A percentile compares a stretch with the other conserved stretches of the same genome.
Evolutionary conservation across 2,329 filamentous ascomycete species (phyloP).

Genomic region (Emmonsiellopsis sp.): DNA sequence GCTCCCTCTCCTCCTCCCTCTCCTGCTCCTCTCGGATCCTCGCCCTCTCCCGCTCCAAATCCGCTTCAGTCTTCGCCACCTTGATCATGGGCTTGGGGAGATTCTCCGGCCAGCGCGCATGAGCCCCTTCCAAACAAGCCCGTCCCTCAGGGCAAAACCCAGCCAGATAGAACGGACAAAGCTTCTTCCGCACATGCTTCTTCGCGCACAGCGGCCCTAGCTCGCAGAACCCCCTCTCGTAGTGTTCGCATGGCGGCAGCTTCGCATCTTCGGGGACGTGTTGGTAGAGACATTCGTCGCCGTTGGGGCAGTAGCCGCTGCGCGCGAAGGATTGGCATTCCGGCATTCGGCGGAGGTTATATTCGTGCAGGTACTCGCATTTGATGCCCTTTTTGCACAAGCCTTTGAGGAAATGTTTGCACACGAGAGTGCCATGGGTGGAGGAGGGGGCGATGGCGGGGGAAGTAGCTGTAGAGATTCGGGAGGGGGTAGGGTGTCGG

Average conservation of each 20-base stretch:
- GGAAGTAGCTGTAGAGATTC: slow-evolving; percentile 34
- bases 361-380: slow-evolving; percentile 98
- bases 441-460: slow-evolving; percentile 32
- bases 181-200: slow-evolving; percentile 70
- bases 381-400: slow-evolving; percentile 95
- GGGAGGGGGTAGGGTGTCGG: slow-evolving; percentile 54
- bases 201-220: slow-evolving; percentile 80
- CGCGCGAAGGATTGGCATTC: slow-evolving; percentile 95
- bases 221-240: slow-evolving; percentile 90
- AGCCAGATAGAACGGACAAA: slow-evolving; percentile 80
- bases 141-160: slow-evolving; percentile 86
- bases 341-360: slow-evolving; percentile 95
- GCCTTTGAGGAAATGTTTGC: slow-evolving; percentile 96
- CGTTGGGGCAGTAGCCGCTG: slow-evolving; percentile 91
- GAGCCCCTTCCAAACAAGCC: slow-evolving; percentile 67
- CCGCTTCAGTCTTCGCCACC: slow-evolving; percentile 64
- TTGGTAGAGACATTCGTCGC: slow-evolving; percentile 90
- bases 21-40: slow-evolving; percentile 53
- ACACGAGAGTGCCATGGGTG: slow-evolving; percentile 58
- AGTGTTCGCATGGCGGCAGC: slow-evolving; percentile 75
- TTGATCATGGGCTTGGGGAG: slow-evolving; percentile 49
- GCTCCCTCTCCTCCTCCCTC: slow-evolving; percentile 44
- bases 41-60: slow-evolving; percentile 49
- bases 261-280: slow-evolving; percentile 78
- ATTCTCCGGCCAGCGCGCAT: slow-evolving; percentile 67